phyloP scores from a whole-genome alignment of 2,329 filamentous ascomycete genomes.

The Colletotrichum sublineola region DNA sequence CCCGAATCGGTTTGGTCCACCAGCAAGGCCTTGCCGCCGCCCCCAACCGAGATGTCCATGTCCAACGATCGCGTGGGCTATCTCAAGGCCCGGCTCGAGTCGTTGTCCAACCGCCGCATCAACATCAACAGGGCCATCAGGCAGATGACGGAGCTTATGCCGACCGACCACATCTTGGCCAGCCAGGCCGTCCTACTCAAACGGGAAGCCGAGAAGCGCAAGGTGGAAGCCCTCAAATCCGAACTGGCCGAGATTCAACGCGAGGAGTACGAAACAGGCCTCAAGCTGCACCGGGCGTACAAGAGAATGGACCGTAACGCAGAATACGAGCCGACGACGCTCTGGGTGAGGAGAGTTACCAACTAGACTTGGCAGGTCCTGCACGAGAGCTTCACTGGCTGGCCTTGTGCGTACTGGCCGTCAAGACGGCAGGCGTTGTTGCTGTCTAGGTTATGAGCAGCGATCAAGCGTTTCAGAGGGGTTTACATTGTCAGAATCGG shows the following conservation, averaged over 20 bases:
- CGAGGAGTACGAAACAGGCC: slow-evolving; percentile 83
- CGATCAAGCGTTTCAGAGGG: slow-evolving; percentile 34
- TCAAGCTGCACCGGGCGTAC: slow-evolving; percentile 80
- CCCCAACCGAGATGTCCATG: slow-evolving; percentile 69
- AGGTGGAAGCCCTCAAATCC: slow-evolving; percentile 73
- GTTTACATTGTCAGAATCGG: slow-evolving; percentile 23
- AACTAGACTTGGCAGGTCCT: slow-evolving; percentile 53
- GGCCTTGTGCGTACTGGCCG: background rate
- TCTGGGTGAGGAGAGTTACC: slow-evolving; percentile 86
- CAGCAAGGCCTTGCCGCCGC: slow-evolving; percentile 71
- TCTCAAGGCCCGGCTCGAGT: slow-evolving; percentile 75
- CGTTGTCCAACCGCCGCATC: slow-evolving; percentile 74
- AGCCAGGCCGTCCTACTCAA: slow-evolving; percentile 72
- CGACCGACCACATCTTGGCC: slow-evolving; percentile 75
- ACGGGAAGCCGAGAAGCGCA: slow-evolving; percentile 70
- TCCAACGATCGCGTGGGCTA: slow-evolving; percentile 74
- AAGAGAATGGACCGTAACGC: slow-evolving; percentile 79
- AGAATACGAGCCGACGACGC: slow-evolving; percentile 73
- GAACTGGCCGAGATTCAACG: slow-evolving; percentile 81
- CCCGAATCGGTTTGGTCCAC: slow-evolving; percentile 53
- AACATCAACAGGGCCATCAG: slow-evolving; percentile 81
- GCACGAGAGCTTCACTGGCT: background rate
- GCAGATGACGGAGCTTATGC: slow-evolving; percentile 84
- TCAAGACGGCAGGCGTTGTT: slow-evolving; percentile 1
- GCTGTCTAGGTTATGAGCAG: slow-evolving; percentile 17